A percentile compares a stretch with the other conserved stretches of the same genome.
These are phyloP conservation scores for Diospyros kaki DNA, from an alignment of 148 eudicot species.

Conservation along the genomic window DNA sequence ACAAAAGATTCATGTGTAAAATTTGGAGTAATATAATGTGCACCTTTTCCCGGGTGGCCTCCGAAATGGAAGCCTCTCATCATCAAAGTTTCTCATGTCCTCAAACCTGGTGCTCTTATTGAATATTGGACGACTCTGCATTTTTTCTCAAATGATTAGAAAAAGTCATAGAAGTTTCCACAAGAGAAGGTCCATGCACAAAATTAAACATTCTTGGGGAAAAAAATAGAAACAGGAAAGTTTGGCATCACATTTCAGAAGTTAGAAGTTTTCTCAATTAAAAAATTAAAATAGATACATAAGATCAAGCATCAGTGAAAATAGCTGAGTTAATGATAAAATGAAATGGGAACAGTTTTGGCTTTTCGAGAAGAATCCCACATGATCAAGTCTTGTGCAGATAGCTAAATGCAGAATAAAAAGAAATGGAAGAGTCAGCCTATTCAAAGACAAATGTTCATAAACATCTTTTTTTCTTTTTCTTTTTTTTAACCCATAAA, in stretches of 20 bases:
- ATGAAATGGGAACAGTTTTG: too few species aligned
- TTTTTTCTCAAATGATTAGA: constrained; percentile 11
- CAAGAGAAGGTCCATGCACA: too few species aligned
- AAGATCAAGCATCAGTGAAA: too few species aligned
- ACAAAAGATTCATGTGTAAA: background rate
- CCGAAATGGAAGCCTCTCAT: constrained; percentile 62
- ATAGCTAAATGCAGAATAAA: background rate
- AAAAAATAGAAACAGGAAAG: too few species aligned
- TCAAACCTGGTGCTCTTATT: constrained; percentile 97
- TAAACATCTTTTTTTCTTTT: background rate
- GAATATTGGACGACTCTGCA: constrained; percentile 95
- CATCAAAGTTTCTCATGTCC: constrained; percentile 84
- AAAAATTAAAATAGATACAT: too few species aligned
- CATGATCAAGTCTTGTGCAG: background rate
- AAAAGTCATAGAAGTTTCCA: background rate
- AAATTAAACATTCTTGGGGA: too few species aligned
- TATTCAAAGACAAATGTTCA: background rate
- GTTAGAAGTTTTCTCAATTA: too few species aligned
- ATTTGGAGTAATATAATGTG: background rate
- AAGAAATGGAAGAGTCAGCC: background rate
- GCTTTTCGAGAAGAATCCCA: too few species aligned
- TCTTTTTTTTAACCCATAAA: too few species aligned
- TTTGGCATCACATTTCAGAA: too few species aligned
- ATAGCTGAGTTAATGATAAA: too few species aligned
- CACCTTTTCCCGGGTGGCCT: constrained; percentile 70